Percentiles rank a stretch among this genome's conserved stretches.
phyloP scores from a whole-genome alignment of 768 basidiomycete genomes.

The Tulasnella sp. region DNA sequence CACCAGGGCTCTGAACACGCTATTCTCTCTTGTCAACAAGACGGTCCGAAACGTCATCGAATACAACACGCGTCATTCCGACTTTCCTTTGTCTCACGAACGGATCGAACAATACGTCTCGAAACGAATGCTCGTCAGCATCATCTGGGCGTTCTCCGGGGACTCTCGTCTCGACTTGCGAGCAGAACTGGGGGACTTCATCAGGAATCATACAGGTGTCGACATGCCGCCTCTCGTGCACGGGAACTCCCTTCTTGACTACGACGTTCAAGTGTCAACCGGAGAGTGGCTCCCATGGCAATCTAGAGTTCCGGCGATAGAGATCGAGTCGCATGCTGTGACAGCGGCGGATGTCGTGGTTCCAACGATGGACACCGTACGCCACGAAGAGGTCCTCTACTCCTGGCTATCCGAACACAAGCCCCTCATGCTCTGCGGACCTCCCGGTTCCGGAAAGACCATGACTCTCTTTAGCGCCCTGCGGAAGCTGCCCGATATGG shows the following conservation, averaged over 20 bases:
- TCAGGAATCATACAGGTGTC: slow-evolving; percentile 75
- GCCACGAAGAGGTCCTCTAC: slow-evolving; percentile 96
- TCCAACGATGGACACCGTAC: slow-evolving; percentile 95
- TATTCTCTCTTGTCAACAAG: slow-evolving; percentile 96
- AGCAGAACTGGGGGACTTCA: slow-evolving; percentile 78
- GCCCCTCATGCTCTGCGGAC: slow-evolving; percentile 94
- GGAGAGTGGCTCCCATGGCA: slow-evolving; percentile 93
- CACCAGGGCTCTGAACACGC: slow-evolving; percentile 84
- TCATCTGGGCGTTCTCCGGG: slow-evolving; percentile 97
- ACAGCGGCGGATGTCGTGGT: slow-evolving; percentile 95
- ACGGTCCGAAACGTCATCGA: slow-evolving; percentile 86
- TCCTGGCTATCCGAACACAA: slow-evolving; percentile 99
- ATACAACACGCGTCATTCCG: slow-evolving; percentile 88
- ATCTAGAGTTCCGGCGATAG: slow-evolving; percentile 81
- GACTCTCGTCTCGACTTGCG: slow-evolving; percentile 88
- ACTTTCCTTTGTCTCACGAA: slow-evolving; percentile 81
- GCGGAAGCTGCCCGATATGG: slow-evolving; percentile 95
- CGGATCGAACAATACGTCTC: slow-evolving; percentile 83
- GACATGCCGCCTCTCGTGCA: slow-evolving; percentile 69
- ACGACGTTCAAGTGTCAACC: slow-evolving; percentile 75
- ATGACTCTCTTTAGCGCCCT: slow-evolving; percentile 99
- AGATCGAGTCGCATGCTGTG: slow-evolving; percentile 93
- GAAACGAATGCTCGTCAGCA: slow-evolving; percentile 78
- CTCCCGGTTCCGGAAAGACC: slow-evolving; percentile 99
- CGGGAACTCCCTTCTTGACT: slow-evolving; percentile 86